phyloP scores from a whole-genome alignment of 2,329 filamentous ascomycete species.

The Penicillium concentricum region DNA sequence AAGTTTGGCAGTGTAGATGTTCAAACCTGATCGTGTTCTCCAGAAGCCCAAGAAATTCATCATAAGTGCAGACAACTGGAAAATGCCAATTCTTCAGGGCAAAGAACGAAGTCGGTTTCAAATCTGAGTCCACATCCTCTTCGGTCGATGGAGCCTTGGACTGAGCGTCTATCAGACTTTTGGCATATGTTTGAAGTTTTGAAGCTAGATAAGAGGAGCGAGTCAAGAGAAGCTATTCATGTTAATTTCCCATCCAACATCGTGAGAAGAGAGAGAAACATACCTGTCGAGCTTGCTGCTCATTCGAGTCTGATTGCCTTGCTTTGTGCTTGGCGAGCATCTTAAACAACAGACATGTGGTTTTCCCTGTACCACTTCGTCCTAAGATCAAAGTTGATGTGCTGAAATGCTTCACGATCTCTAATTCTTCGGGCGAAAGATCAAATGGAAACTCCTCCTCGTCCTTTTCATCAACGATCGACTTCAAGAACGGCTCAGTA shows the following conservation, averaged over 20 bases:
- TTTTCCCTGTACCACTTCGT: conserved; percentile 35
- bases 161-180: conserved; percentile 26
- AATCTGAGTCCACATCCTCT: not conserved
- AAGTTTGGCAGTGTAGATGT: too few relatives aligned
- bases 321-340: conserved; percentile 26
- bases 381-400: conserved; percentile 30
- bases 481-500: conserved; percentile 26
- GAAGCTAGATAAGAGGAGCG: conserved; percentile 27
- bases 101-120: conserved; percentile 15
- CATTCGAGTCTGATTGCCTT: conserved; percentile 7
- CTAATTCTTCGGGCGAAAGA: conserved; percentile 28
- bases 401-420: conserved; percentile 26
- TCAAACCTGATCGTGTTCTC: conserved; percentile 19
- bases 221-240: conserved; percentile 29
- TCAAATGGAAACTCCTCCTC: conserved; percentile 33
- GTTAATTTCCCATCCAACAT: not conserved
- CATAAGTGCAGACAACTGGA: conserved; percentile 33
- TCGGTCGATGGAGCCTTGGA: not conserved
- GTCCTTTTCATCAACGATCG: conserved; percentile 14
- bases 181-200: conserved; percentile 27
- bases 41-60: conserved; percentile 24
- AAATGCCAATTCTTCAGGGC: conserved; percentile 24
- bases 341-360: conserved; percentile 33
- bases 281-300: conserved; percentile 18
- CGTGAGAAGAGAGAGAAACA: not conserved